phyloP scores from a whole-genome alignment of 2,329 filamentous ascomycete genomes.

The Coniochaeta ligniaria region DNA sequence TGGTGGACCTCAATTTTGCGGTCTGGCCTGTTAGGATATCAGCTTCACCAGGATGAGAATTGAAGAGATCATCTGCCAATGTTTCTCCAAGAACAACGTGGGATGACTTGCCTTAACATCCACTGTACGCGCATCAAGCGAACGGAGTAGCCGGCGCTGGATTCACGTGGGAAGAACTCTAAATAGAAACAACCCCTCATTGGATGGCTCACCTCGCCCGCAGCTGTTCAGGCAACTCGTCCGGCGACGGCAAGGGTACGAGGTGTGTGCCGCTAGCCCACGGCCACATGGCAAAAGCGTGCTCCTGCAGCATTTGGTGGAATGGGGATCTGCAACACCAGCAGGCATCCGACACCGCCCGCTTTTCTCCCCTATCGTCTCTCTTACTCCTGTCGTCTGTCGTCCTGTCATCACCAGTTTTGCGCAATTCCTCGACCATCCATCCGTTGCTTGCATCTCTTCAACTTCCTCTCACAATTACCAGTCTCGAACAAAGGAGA shows the following conservation, averaged over 20 bases:
- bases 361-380: not conserved
- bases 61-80: too few relatives aligned
- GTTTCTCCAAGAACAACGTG: not conserved
- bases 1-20: too few relatives aligned
- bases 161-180: too few relatives aligned
- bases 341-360: not conserved
- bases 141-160: not conserved
- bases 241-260: not conserved
- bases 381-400: not conserved
- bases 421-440: not conserved
- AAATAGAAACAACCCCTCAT: not conserved
- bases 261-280: not conserved
- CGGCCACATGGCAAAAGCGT: not conserved
- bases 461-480: not conserved
- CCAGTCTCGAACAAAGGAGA: not conserved
- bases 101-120: too few relatives aligned
- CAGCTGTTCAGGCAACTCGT: not conserved
- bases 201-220: not conserved
- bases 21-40: too few relatives aligned
- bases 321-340: not conserved
- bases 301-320: not conserved
- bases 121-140: not conserved
- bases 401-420: not conserved
- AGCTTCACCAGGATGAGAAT: too few relatives aligned
- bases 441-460: not conserved